Base-by-base conservation (phyloP, 345 rosid genomes). In the Lepidium africanum region DNA sequence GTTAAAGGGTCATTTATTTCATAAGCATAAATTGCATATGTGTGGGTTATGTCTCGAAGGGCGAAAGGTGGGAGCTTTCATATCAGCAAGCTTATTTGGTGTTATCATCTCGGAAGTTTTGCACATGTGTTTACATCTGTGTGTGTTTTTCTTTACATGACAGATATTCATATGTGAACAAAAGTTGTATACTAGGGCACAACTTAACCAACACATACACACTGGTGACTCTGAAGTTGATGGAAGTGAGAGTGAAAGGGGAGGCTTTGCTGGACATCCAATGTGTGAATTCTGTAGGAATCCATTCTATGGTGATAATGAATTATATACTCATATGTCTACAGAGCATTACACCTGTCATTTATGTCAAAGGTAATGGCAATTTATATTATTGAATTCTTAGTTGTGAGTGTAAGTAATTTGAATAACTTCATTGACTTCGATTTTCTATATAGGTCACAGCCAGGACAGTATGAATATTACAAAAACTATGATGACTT, bases 141-240 rank as follows among this genome's bases (percentile, higher is more conserved):
- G 30, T 71, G 10, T 25, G 46, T 72, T 9, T 59, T 17, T 53
- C 48, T 42, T 6, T 66, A 1, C 41, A 12, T 74, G 59, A 48
- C n/a, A 94, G 96, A 86, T 95, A 33, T 95, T 95, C 67, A 85
- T 95, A 65, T 84, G 96, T 75, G 97, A 95, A 54, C 99, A 95
- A 76, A 95, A 87, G 83, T 52, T 95, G 41, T 95, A 89, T 53
- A 74, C 84, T 23, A 86, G 96, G 69, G 80, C 85, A 27, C 99
- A 95, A 50, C 76, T 95, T 79, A 87, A 86, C 60, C 96, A 83
- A 71, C 99, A 95, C 67, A 91, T 85, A 73, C 79, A 38, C 50
- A 85, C 96, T 10, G 99, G 97, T 73, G 93, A 91, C 68, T 84
- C 97, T 27, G 94, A 83, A 77, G 99, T 91, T 70, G 99, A 95